A percentile compares a stretch with the other conserved stretches of the same genome.
Evolutionary conservation across 1,139 yeast genomes (phyloP).

Genomic region (Taphrina populina): DNA sequence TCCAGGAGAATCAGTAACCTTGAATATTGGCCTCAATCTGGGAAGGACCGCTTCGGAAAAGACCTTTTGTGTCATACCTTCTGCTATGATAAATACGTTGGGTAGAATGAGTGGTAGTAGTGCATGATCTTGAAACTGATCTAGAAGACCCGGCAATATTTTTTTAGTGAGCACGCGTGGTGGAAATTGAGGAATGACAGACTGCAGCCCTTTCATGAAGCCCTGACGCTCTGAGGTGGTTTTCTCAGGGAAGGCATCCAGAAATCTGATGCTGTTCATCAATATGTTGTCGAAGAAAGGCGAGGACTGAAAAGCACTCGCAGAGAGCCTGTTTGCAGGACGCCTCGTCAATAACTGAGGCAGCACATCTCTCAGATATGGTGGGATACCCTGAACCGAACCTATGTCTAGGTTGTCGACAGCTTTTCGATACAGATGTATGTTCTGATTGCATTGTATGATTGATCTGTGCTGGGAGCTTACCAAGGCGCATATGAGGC

Average conservation of each 20-base stretch:
- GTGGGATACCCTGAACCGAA: constrained; percentile 11
- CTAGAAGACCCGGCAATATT: constrained; percentile 67
- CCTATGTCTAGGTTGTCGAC: constrained; percentile 42
- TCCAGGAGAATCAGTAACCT: constrained; percentile 51
- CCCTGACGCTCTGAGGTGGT: constrained; percentile 63
- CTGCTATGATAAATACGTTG: constrained; percentile 64
- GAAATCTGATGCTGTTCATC: constrained; percentile 73
- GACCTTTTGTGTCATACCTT: constrained; percentile 67
- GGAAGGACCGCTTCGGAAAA: constrained; percentile 72
- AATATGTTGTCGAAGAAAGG: constrained; percentile 76
- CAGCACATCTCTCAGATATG: constrained; percentile 42
- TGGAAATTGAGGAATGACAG: constrained; percentile 68
- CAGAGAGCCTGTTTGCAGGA: constrained; percentile 50
- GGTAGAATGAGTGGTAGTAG: constrained; percentile 58
- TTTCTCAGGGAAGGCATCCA: constrained; percentile 83
- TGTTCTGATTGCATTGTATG: constrained; percentile 45
- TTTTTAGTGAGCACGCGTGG: constrained; percentile 65
- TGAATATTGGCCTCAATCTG: constrained; percentile 45
- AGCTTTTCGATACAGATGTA: constrained; percentile 43
- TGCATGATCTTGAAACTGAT: constrained; percentile 51
- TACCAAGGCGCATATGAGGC: constrained; percentile 67
- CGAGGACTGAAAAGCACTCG: constrained; percentile 55
- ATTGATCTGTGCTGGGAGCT: constrained; percentile 46
- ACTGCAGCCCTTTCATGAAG: constrained; percentile 65
- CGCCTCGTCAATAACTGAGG: constrained; percentile 49